Conservation (phyloP, 2,329 filamentous ascomycete species). For the Zymoseptoria passerinii region DNA sequence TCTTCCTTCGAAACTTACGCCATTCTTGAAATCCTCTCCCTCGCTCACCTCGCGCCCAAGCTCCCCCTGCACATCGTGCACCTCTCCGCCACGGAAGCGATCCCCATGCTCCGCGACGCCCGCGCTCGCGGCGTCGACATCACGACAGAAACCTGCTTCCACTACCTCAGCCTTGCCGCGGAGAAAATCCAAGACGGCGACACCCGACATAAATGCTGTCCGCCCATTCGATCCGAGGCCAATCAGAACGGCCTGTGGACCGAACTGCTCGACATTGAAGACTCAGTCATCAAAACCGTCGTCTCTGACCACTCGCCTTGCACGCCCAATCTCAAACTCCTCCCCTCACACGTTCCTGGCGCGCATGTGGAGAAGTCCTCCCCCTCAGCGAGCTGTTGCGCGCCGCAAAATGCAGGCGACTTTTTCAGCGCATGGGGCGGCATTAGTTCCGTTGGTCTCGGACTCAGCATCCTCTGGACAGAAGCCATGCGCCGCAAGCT, state of each 20-base stretch:
- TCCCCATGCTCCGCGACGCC: conserved; percentile 69
- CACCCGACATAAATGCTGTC: conserved; percentile 90
- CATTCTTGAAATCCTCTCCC: conserved; percentile 73
- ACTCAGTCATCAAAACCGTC: conserved; percentile 81
- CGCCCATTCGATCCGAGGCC: conserved; percentile 70
- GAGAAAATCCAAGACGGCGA: conserved; percentile 78
- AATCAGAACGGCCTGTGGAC: conserved; percentile 86
- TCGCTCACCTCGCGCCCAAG: conserved; percentile 70
- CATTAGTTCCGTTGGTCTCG: conserved; percentile 87
- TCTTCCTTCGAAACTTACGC: conserved; percentile 86
- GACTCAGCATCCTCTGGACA: conserved; percentile 83
- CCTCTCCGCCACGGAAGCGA: conserved; percentile 78
- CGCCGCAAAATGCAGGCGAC: conserved; percentile 54
- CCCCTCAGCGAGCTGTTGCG: conserved; percentile 26
- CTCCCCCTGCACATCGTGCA: conserved; percentile 91
- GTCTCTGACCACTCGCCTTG: conserved; percentile 96
- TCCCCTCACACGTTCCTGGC: conserved; percentile 61
- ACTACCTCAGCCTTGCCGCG: conserved; percentile 78
- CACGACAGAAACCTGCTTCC: conserved; percentile 92
- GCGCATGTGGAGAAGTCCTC: conserved; percentile 13
- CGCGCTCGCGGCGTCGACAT: conserved; percentile 68
- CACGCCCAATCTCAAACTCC: conserved; percentile 85
- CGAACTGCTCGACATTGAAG: conserved; percentile 55
- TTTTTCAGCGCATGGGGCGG: conserved; percentile 97
- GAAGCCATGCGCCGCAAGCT: conserved; percentile 56